phyloP scores from a whole-genome alignment of 2,329 filamentous ascomycete species.

The Fusarium napiforme region DNA sequence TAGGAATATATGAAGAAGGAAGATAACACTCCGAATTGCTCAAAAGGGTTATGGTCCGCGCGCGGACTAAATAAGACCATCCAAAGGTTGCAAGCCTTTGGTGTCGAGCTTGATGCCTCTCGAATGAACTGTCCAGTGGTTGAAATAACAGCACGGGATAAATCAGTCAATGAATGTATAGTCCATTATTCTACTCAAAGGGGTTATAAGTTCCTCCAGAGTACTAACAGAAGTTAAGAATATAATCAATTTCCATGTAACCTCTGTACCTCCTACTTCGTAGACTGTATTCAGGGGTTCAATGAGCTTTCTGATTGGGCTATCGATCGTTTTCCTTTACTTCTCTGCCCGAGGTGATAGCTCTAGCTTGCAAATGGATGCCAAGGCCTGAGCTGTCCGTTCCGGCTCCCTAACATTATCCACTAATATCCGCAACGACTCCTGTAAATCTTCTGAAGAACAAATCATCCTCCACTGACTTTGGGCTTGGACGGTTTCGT shows the following conservation, averaged over 20 bases:
- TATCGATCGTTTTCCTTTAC: background rate
- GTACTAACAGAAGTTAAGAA: background rate
- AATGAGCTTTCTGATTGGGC: conserved; percentile 17
- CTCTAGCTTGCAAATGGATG: background rate
- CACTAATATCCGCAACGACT: conserved; percentile 37
- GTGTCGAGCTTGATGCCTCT: background rate
- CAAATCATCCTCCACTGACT: background rate
- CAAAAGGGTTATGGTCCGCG: conserved; percentile 27
- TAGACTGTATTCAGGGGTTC: conserved; percentile 18
- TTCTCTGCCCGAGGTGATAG: conserved; percentile 6
- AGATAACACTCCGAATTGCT: conserved; percentile 12
- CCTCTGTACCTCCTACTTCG: background rate
- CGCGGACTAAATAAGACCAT: background rate
- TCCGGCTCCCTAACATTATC: conserved; percentile 14
- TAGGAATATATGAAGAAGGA: conserved; percentile 29
- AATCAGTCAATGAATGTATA: background rate
- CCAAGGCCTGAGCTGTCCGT: conserved; percentile 13
- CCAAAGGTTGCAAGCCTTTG: conserved; percentile 14
- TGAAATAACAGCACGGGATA: background rate
- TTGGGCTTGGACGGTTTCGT: conserved; percentile 15
- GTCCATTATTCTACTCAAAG: background rate
- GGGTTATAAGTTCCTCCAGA: background rate
- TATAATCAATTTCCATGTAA: background rate
- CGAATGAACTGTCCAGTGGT: background rate
- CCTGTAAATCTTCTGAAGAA: conserved; percentile 34